Conservation (phyloP, 192 early-diverging fungal species). For the Backusella mclennaniae region DNA sequence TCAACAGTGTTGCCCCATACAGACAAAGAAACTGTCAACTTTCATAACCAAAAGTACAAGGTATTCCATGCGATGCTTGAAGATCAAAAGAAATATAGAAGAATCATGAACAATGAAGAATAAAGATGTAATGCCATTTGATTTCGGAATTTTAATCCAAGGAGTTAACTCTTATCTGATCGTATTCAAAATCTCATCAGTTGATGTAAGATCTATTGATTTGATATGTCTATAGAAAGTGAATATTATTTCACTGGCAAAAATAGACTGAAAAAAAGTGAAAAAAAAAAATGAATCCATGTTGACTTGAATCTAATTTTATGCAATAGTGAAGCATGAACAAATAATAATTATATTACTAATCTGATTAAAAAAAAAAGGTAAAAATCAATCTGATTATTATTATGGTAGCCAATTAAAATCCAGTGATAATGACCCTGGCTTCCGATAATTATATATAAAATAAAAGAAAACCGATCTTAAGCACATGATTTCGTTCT, state of each 20-base stretch:
- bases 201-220: not conserved
- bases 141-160: not conserved
- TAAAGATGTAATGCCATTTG: not conserved
- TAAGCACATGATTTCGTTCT: not conserved
- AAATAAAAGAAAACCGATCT: not conserved
- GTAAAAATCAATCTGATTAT: not conserved
- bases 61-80: conserved; percentile 60
- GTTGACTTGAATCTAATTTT: not conserved
- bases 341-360: not conserved
- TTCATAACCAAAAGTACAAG: conserved; percentile 52
- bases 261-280: not conserved
- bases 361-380: not conserved
- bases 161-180: not conserved
- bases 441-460: not conserved
- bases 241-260: too few relatives aligned
- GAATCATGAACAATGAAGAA: conserved; percentile 44
- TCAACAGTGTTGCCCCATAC: conserved; percentile 42
- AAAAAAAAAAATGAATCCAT: not conserved
- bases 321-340: not conserved
- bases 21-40: conserved; percentile 26
- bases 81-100: conserved; percentile 50
- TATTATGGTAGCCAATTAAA: not conserved
- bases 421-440: not conserved
- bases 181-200: not conserved
- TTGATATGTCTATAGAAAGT: not conserved